Evolutionary conservation across 2,329 filamentous ascomycete genomes (phyloP).

Genomic region (Trichoderma sp.): DNA sequence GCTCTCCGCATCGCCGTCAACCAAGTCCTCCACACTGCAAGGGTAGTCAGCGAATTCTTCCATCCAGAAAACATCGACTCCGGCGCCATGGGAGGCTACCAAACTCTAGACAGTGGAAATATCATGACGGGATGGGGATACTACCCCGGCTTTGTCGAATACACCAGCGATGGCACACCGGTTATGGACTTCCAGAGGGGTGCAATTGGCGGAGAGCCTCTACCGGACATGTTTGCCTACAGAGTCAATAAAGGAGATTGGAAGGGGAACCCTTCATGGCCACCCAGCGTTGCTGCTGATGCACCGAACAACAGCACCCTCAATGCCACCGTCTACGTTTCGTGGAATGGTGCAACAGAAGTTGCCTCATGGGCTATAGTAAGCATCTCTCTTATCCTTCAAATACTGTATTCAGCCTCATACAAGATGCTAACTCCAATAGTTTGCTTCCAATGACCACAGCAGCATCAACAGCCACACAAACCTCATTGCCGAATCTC

Average conservation of each 20-base stretch:
- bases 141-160: background rate
- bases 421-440: background rate
- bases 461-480: background rate
- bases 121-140: constrained; percentile 7
- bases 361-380: constrained; percentile 4
- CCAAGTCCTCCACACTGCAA: background rate
- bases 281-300: background rate
- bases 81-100: constrained; percentile 2
- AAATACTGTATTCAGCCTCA: background rate
- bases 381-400: background rate
- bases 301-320: background rate
- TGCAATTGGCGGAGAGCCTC: background rate
- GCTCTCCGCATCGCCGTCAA: constrained; percentile 2
- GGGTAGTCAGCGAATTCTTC: background rate
- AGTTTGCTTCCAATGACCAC: constrained; percentile 3
- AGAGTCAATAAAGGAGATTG: constrained; percentile 7
- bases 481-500: background rate
- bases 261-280: background rate
- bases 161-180: background rate
- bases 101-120: background rate
- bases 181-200: constrained; percentile 1
- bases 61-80: background rate
- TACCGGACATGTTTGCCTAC: constrained; percentile 8
- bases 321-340: background rate
- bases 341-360: constrained; percentile 2